Evolutionary conservation across 805 yeast genomes (phyloP).

Genomic region (Pichia scutulata): DNA sequence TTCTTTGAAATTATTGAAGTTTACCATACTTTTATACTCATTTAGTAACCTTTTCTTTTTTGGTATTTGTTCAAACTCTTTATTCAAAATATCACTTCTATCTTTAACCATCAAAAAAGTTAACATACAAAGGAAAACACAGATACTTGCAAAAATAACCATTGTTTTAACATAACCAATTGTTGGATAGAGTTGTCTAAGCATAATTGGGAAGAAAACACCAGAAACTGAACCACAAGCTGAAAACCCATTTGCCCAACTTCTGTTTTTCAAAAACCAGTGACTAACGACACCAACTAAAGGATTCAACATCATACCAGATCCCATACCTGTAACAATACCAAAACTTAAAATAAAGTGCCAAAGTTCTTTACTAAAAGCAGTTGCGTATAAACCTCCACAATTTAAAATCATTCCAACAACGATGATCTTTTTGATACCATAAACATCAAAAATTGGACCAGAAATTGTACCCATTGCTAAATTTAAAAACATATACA

Average conservation of each 20-base stretch:
- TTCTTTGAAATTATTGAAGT: conserved; percentile 31
- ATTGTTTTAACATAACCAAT: conserved; percentile 54
- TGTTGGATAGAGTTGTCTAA: conserved; percentile 38
- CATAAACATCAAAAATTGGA: conserved; percentile 56
- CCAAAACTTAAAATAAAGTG: conserved; percentile 60
- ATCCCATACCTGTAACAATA: conserved; percentile 49
- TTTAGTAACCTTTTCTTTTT: conserved; percentile 5
- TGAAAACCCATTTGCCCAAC: conserved; percentile 44
- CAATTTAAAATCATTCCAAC: conserved; percentile 38
- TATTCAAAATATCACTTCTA: conserved; percentile 27
- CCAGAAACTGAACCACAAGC: conserved; percentile 50
- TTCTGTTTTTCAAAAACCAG: conserved; percentile 56
- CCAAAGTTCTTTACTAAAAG: conserved; percentile 40
- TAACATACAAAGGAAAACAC: conserved; percentile 31
- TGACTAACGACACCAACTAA: conserved; percentile 56
- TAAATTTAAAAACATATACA: conserved; percentile 45
- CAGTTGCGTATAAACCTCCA: conserved; percentile 30
- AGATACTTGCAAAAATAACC: conserved; percentile 42
- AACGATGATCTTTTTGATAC: conserved; percentile 40
- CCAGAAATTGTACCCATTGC: conserved; percentile 32
- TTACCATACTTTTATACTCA: conserved; percentile 27
- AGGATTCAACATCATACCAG: conserved; percentile 56
- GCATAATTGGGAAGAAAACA: conserved; percentile 43
- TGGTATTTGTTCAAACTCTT: conserved; percentile 18
- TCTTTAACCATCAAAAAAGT: conserved; percentile 36